A percentile compares a stretch with the other conserved stretches of the same genome.
Conservation (phyloP, 495 filamentous ascomycete species). For the Recurvomyces mirabilis region DNA sequence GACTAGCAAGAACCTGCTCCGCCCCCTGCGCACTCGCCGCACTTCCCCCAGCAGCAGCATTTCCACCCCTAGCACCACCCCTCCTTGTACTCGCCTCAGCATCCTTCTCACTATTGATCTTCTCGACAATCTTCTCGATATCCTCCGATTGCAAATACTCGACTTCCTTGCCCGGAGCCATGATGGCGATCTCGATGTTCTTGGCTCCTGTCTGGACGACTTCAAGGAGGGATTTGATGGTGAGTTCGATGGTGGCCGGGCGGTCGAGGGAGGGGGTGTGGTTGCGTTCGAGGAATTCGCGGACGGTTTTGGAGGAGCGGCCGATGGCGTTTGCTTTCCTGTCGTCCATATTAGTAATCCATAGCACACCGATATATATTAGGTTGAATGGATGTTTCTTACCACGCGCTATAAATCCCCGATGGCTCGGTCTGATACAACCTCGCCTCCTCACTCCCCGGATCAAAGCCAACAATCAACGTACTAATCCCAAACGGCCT, state of each 20-base stretch:
- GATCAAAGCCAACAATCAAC: slow-evolving; percentile 92
- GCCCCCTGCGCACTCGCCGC: slow-evolving; percentile 12
- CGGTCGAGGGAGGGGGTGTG: slow-evolving; percentile 95
- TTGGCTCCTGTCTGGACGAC: slow-evolving; percentile 98
- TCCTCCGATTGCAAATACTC: slow-evolving; percentile 94
- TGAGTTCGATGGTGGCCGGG: slow-evolving; percentile 90
- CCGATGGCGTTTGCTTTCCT: slow-evolving; percentile 99
- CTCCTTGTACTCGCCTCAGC: slow-evolving; percentile 97
- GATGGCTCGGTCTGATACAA: slow-evolving; percentile 97
- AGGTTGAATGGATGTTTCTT: slow-evolving; percentile 23
- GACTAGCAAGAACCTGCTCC: slow-evolving; percentile 14
- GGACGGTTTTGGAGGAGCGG: slow-evolving; percentile 93
- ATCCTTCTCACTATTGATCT: slow-evolving; percentile 97
- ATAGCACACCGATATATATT: background rate
- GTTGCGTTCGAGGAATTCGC: slow-evolving; percentile 95
- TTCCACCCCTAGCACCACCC: slow-evolving; percentile 28
- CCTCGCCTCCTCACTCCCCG: slow-evolving; percentile 69
- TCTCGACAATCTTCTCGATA: slow-evolving; percentile 94
- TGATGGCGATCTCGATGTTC: slow-evolving; percentile 98
- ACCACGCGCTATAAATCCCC: slow-evolving; percentile 98
- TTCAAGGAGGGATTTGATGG: slow-evolving; percentile 94
- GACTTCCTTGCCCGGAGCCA: slow-evolving; percentile 83
- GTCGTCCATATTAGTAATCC: background rate
- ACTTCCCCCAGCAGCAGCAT: too few relatives aligned
- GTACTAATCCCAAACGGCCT: slow-evolving; percentile 96